phyloP scores from a whole-genome alignment of 495 filamentous ascomycete species.

The Penicillium simplicissimum region DNA sequence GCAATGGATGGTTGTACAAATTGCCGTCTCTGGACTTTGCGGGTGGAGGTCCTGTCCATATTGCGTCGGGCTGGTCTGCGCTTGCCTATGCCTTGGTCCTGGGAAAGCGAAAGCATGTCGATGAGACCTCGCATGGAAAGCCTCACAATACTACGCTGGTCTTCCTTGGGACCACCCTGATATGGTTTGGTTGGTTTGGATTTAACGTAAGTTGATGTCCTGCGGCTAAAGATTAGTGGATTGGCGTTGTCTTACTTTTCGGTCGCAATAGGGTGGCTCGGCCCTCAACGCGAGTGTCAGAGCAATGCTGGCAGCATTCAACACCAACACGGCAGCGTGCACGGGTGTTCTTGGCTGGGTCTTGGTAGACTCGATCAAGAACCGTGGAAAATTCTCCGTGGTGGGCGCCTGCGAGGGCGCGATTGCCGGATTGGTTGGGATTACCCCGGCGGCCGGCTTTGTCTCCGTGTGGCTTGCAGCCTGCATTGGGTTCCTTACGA shows the following conservation, averaged over 20 bases:
- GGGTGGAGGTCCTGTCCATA: slow-evolving; percentile 58
- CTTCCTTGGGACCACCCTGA: slow-evolving; percentile 57
- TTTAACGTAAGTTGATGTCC: slow-evolving; percentile 50
- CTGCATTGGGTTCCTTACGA: slow-evolving; percentile 60
- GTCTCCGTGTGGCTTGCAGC: slow-evolving; percentile 58
- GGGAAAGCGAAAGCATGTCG: slow-evolving; percentile 51
- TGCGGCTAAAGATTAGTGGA: not conserved
- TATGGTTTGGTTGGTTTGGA: slow-evolving; percentile 63
- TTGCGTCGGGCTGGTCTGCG: slow-evolving; percentile 54
- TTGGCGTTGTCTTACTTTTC: not conserved
- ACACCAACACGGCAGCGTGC: slow-evolving; percentile 61
- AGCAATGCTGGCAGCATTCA: slow-evolving; percentile 59
- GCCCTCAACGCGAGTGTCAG: slow-evolving; percentile 58
- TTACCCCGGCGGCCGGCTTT: slow-evolving; percentile 64
- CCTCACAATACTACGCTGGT: slow-evolving; percentile 58
- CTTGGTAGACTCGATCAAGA: slow-evolving; percentile 56
- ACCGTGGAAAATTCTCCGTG: slow-evolving; percentile 56
- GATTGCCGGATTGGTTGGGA: slow-evolving; percentile 64
- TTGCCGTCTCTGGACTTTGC: slow-evolving; percentile 57
- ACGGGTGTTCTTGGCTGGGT: slow-evolving; percentile 61
- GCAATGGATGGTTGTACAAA: slow-evolving; percentile 58
- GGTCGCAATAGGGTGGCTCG: slow-evolving; percentile 48
- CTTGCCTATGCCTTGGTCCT: slow-evolving; percentile 58
- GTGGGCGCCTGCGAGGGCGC: slow-evolving; percentile 63
- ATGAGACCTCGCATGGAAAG: slow-evolving; percentile 44